Conservation (phyloP, 768 basidiomycete genomes). For the Leccinum barrowsii region DNA sequence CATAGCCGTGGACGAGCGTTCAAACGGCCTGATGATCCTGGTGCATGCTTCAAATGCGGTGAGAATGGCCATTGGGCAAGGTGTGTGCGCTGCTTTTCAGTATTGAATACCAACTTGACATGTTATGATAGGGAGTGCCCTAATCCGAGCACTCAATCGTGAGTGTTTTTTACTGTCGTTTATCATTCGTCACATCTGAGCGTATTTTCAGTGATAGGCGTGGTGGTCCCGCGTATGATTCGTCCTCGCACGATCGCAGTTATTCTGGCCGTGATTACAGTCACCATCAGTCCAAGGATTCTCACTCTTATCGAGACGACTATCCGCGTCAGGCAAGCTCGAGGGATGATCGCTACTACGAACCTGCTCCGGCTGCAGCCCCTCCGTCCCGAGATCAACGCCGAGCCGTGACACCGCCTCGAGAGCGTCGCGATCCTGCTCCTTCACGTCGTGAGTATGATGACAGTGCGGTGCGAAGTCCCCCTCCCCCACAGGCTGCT, state of each 20-base stretch:
- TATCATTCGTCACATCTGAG: neutral
- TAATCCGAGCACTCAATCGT: slow-evolving; percentile 48
- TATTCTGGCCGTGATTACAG: slow-evolving; percentile 52
- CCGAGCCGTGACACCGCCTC: slow-evolving; percentile 56
- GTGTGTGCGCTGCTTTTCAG: slow-evolving; percentile 37
- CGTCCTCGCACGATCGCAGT: slow-evolving; percentile 56
- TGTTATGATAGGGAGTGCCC: slow-evolving; percentile 64
- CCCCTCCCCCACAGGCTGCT: slow-evolving; percentile 41
- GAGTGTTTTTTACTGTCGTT: slow-evolving; percentile 28
- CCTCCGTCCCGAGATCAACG: slow-evolving; percentile 53
- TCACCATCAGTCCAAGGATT: slow-evolving; percentile 36
- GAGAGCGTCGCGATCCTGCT: slow-evolving; percentile 66
- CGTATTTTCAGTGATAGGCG: slow-evolving; percentile 26
- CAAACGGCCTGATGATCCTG: slow-evolving; percentile 81
- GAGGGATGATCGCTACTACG: slow-evolving; percentile 59
- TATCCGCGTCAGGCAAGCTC: slow-evolving; percentile 42
- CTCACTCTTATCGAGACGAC: slow-evolving; percentile 51
- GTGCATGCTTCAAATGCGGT: slow-evolving; percentile 86
- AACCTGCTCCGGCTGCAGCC: slow-evolving; percentile 37
- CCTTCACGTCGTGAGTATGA: slow-evolving; percentile 61
- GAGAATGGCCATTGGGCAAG: slow-evolving; percentile 88
- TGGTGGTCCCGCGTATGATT: slow-evolving; percentile 43
- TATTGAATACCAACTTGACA: slow-evolving; percentile 1
- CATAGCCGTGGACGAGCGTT: slow-evolving; percentile 80
- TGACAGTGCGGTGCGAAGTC: slow-evolving; percentile 60